Evolutionary conservation across 1,284 basidiomycete species (phyloP), one percentile per base, ranked within the genome.

Genomic region (Ustilago xerochloae): DNA sequence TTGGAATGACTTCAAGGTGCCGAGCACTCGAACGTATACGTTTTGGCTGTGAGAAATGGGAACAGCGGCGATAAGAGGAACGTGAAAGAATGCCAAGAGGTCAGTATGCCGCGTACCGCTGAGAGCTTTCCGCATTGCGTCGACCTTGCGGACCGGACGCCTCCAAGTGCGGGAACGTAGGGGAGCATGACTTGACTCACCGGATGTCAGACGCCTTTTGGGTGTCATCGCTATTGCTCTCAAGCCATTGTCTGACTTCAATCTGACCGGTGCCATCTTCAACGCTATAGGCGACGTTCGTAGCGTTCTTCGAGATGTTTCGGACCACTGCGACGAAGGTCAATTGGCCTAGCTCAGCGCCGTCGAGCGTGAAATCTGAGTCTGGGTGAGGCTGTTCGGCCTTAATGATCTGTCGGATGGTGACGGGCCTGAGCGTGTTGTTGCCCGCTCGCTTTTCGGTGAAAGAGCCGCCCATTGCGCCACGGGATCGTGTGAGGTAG

Each of bases 231-330:
- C 86, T 35, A 86, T 86, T 87, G 43, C 90, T 88, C 79, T 95
- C 93, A 8, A 91, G 87, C 96, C 96, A 99, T 77, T 92, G 90
- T 35, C 94, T 89, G 24, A 91, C 93, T 80, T 97, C 93, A 30
- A 97, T 90, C 63, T 88, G 87, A 3, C 93, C 96, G 1, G 93
- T 93, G 4, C 94, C 94, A 83, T 99, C 96, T 71, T 96, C 92
- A 9, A 99, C 86, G 69, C 87, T 86, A 84, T 93, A 95, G 22
- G 90, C 89, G 54, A 90, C 89, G 77, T 96, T 95, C 3, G 94
- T 98, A 1, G 92, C 88, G 70, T 93, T 91, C 16, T 86, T 86
- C 58, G 90, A 87, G 45, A 91, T 87, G 47, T 89, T 90, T 18
- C 90, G 87, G 8, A 97, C 90, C 76, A 91, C 89, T 1, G 90